A percentile compares a stretch with the other conserved stretches of the same genome.
Conservation (phyloP, 192 early-diverging fungal species). For the Coemansia sp. region DNA sequence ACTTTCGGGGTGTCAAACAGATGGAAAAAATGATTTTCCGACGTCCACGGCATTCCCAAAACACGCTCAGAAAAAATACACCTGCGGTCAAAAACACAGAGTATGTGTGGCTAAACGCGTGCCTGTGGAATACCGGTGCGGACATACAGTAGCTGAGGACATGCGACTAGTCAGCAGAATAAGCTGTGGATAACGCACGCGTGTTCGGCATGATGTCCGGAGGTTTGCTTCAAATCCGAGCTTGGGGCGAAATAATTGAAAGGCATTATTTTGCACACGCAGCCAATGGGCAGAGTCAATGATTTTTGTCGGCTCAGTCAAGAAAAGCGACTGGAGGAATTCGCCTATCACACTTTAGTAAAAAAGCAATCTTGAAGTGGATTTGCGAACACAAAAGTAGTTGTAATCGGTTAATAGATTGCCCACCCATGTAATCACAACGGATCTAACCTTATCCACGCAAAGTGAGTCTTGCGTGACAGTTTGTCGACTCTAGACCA, state of each 20-base stretch:
- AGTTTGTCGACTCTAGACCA: no score
- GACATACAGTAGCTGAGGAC: not conserved
- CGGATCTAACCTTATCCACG: no score
- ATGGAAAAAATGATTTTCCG: constrained; percentile 1
- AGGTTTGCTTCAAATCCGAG: not conserved
- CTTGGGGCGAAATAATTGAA: not conserved
- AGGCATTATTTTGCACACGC: no score
- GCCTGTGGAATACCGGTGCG: not conserved
- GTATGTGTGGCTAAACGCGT: not conserved
- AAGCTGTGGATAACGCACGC: no score
- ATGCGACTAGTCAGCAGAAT: not conserved
- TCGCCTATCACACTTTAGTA: not conserved
- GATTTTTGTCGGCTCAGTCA: not conserved
- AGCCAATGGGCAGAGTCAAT: no score
- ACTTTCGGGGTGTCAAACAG: not conserved
- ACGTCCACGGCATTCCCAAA: not conserved
- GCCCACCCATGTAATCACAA: not conserved
- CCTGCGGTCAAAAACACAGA: not conserved
- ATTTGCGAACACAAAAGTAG: not conserved
- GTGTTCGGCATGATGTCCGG: not conserved
- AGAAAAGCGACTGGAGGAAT: not conserved
- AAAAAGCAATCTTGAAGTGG: not conserved
- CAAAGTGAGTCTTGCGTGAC: no score
- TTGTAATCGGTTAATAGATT: not conserved
- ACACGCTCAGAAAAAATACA: not conserved